Evolutionary conservation across 2,329 filamentous ascomycete species (phyloP), one percentile per base, ranked within the genome.

Genomic region (Bimuria novae-zelandiae): DNA sequence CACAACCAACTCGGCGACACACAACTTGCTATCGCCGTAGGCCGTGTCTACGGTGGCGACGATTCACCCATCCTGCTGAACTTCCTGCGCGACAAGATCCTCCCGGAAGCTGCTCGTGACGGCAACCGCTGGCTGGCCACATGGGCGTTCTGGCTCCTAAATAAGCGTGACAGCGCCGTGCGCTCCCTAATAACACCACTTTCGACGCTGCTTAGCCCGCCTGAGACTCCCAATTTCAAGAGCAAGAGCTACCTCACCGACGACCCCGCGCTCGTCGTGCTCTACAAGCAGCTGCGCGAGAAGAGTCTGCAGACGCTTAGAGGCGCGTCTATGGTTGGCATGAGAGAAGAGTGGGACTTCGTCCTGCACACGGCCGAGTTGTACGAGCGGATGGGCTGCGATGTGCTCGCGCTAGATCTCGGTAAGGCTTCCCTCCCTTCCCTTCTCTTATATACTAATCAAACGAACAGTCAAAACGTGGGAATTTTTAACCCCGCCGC

Each of bases 141-240:
- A 0, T 99, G 94, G 94, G 90, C 90, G 2, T 96, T 96, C 69
- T 96, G 91, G 88, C 90, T 96, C 82, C 80, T 97, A 4, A 86
- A 86, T 32, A 84, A 89, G 57, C 85, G 87, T 55, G 89, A 95
- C 61, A 89, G 92, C 80, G 89, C 93, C 5, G 91, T 97, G 6
- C 85, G 90, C 47, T 86, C 89, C 6, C 79, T 99, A 3, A 88
- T 96, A 62, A 90, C 88, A 1, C 92, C 92, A 0, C 84, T 96
- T 1, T 87, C 89, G 57, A 85, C 84, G 0, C 80, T 96, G 1
- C 76, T 94, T 7, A 84, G 87, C 54, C 88, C 85, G 0, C 86
- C 88, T 0, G 81, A 82, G 51, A 85, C 84, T 0, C 85, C 88
- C 0, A 88, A 87, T 59, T 79, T 92, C 49, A 84, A 88, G 57